phyloP scores from a whole-genome alignment of 23 red algal species.

The Cyanidioschyzon merolae region DNA sequence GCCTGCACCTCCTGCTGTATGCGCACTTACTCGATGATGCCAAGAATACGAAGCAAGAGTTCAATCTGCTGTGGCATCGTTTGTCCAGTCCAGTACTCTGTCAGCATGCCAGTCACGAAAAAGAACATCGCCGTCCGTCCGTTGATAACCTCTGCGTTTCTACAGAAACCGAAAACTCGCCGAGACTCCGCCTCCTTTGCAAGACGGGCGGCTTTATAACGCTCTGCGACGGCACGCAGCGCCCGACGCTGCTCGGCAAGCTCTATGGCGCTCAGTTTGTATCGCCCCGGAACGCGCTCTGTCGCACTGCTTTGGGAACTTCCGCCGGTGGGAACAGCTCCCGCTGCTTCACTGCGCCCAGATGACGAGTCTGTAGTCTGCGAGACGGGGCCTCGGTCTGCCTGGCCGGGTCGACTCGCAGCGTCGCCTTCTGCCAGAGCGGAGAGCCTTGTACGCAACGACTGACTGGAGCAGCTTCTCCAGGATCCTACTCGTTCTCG shows the following conservation, averaged over 20 bases:
- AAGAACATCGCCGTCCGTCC: constrained; percentile 82
- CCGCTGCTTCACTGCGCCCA: no score
- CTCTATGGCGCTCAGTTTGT: constrained; percentile 31
- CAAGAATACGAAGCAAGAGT: constrained; percentile 55
- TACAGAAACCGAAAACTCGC: constrained; percentile 59
- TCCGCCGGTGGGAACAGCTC: no score
- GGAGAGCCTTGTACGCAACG: no score
- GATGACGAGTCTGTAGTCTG: no score
- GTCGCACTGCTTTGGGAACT: no score
- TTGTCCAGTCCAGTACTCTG: constrained; percentile 88
- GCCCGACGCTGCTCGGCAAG: constrained; percentile 55
- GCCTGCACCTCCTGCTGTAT: no score
- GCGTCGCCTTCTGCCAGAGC: no score
- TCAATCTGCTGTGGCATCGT: constrained; percentile 87
- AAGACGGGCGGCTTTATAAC: constrained; percentile 39
- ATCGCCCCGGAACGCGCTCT: not conserved
- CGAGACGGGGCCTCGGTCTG: no score
- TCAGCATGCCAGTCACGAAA: constrained; percentile 63
- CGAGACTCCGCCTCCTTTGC: constrained; percentile 41
- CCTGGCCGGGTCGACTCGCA: no score
- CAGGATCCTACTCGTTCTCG: no score
- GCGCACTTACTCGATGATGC: constrained; percentile 57
- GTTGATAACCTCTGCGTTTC: constrained; percentile 75
- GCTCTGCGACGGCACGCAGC: constrained; percentile 36
- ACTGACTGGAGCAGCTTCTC: no score